A percentile compares a stretch with the other conserved stretches of the same genome.
phyloP scores from a whole-genome alignment of 495 filamentous ascomycete species.

The Tuber magnatum region DNA sequence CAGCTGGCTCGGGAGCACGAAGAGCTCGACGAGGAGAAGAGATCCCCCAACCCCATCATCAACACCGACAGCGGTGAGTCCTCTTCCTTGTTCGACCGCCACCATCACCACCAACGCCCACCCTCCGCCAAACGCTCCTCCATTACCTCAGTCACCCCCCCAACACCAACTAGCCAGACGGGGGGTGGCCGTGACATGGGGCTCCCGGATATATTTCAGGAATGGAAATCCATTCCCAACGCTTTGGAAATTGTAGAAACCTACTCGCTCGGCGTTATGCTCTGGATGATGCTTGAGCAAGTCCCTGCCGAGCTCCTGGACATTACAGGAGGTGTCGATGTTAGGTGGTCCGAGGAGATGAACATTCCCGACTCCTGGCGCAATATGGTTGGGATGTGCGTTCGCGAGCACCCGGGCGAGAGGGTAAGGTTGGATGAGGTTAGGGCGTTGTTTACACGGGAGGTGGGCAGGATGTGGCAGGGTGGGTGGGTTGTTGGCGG shows the following conservation, averaged over 20 bases:
- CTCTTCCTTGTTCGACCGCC: not conserved
- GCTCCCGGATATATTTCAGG: slow-evolving; percentile 19
- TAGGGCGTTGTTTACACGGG: slow-evolving; percentile 13
- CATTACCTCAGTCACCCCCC: not conserved
- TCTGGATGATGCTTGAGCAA: slow-evolving; percentile 33
- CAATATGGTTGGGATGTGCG: slow-evolving; percentile 22
- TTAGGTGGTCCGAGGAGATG: slow-evolving; percentile 16
- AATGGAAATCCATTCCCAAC: slow-evolving; percentile 18
- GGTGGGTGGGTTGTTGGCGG: slow-evolving; percentile 25
- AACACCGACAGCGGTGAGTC: not conserved
- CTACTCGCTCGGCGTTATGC: slow-evolving; percentile 31
- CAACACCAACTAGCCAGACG: not conserved
- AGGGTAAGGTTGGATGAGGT: slow-evolving; percentile 20
- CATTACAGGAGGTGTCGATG: not conserved
- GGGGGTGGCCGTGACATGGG: not conserved
- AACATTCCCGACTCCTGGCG: slow-evolving; percentile 17
- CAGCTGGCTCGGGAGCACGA: not conserved
- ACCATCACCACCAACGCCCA: not conserved
- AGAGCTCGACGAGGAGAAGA: not conserved
- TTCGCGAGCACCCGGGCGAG: slow-evolving; percentile 15
- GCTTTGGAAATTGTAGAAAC: slow-evolving; percentile 29
- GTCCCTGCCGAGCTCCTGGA: slow-evolving; percentile 12
- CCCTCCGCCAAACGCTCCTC: not conserved
- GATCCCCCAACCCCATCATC: not conserved
- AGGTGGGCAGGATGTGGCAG: slow-evolving; percentile 27